phyloP scores from a whole-genome alignment of 768 basidiomycete genomes.

The Lactarius indigo region DNA sequence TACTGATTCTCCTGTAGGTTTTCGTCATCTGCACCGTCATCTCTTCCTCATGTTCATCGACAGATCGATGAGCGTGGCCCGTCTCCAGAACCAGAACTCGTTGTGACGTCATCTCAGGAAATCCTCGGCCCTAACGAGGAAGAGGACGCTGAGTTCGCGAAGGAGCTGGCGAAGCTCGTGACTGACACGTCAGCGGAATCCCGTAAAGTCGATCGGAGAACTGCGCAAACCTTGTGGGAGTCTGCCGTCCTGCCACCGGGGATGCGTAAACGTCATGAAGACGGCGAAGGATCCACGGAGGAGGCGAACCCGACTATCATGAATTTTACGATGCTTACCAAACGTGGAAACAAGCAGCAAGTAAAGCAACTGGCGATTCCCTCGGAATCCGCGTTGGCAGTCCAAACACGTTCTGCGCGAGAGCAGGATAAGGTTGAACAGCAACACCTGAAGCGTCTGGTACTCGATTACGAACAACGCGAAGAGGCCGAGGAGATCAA shows the following conservation, averaged over 20 bases:
- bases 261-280: slow-evolving; percentile 65
- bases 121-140: slow-evolving; percentile 80
- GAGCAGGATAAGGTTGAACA: slow-evolving; percentile 94
- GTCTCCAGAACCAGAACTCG: slow-evolving; percentile 72
- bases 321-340: slow-evolving; percentile 91
- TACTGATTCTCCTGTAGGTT: slow-evolving; percentile 53
- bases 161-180: slow-evolving; percentile 93
- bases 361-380: slow-evolving; percentile 91
- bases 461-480: slow-evolving; percentile 85
- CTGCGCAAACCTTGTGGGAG: slow-evolving; percentile 85
- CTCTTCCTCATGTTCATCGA: neutral
- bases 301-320: slow-evolving; percentile 48
- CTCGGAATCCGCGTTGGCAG: slow-evolving; percentile 78
- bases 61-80: slow-evolving; percentile 67
- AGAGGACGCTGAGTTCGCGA: slow-evolving; percentile 89
- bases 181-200: slow-evolving; percentile 82
- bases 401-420: slow-evolving; percentile 89
- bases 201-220: slow-evolving; percentile 84
- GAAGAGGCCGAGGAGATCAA: slow-evolving; percentile 82
- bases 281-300: slow-evolving; percentile 48
- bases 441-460: slow-evolving; percentile 93
- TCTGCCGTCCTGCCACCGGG: slow-evolving; percentile 71
- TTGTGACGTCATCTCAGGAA: slow-evolving; percentile 70
- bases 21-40: neutral
- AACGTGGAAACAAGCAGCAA: slow-evolving; percentile 91